Evolutionary conservation across 1,139 yeast species (phyloP).

Genomic region (Hemisphaericaspora xylofermentans): DNA sequence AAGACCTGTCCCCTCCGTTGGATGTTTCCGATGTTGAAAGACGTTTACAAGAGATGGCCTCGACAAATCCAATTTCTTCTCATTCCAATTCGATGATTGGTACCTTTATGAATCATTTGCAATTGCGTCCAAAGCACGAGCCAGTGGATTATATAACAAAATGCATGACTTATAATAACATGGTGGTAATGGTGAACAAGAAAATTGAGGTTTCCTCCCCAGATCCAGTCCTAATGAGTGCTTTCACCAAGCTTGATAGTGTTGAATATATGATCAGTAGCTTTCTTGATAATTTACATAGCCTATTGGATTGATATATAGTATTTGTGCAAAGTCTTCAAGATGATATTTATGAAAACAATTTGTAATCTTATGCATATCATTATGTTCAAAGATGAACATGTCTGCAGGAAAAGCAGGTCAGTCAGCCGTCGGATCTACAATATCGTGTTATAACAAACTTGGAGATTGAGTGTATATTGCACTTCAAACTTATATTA

Average conservation of each 20-base stretch:
- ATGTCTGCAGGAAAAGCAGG: too few species aligned
- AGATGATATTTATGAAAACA: not conserved
- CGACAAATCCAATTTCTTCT: slow-evolving; percentile 9
- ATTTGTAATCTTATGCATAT: too few species aligned
- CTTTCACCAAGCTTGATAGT: slow-evolving; percentile 44
- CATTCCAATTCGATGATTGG: slow-evolving; percentile 13
- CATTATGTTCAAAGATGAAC: too few species aligned
- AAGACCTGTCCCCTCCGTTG: slow-evolving; percentile 7
- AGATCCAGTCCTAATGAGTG: slow-evolving; percentile 46
- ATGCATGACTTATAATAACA: slow-evolving; percentile 40
- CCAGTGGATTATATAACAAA: slow-evolving; percentile 46
- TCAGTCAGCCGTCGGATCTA: too few species aligned
- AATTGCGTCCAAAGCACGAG: slow-evolving; percentile 32
- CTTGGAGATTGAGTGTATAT: too few species aligned
- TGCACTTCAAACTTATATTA: too few species aligned
- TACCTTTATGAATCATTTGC: slow-evolving; percentile 29
- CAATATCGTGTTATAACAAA: too few species aligned
- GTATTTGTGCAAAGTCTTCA: not conserved
- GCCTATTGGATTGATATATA: slow-evolving; percentile 4
- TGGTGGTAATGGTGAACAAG: slow-evolving; percentile 44
- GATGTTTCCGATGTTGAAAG: slow-evolving; percentile 11
- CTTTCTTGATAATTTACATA: slow-evolving; percentile 22
- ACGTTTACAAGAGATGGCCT: slow-evolving; percentile 6
- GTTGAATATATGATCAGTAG: slow-evolving; percentile 39
- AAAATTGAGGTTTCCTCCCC: slow-evolving; percentile 46